Evolutionary conservation across 2,329 filamentous ascomycete genomes (phyloP).

Genomic region (Diaporthe amygdali): DNA sequence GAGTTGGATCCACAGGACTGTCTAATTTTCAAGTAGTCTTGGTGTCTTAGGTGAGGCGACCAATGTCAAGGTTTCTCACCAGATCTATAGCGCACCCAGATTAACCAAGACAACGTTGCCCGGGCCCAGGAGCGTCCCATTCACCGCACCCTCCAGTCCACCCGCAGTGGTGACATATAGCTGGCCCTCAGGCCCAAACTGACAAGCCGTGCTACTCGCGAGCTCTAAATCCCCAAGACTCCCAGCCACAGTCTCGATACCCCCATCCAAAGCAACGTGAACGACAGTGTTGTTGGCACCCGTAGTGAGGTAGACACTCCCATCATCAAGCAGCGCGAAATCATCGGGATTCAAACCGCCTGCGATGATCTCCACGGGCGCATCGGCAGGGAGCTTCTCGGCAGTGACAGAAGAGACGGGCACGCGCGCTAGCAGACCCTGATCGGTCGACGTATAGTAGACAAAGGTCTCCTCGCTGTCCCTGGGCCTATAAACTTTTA

Average conservation of each 20-base stretch:
- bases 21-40: neutral
- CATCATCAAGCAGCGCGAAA: neutral
- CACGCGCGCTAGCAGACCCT: neutral
- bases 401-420: neutral
- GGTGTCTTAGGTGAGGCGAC: neutral
- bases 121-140: neutral
- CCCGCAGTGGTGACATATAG: constrained; percentile 11
- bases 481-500: neutral
- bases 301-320: neutral
- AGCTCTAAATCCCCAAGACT: neutral
- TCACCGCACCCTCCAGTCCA: neutral
- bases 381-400: neutral
- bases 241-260: neutral
- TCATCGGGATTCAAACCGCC: neutral
- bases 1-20: neutral
- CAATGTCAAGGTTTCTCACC: too few relatives aligned
- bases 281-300: neutral
- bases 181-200: neutral
- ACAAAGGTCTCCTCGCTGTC: neutral
- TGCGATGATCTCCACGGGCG: neutral
- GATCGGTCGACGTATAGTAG: constrained; percentile 15
- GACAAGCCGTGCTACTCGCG: neutral
- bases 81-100: too few relatives aligned
- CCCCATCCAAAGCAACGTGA: neutral
- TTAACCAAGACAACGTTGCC: neutral